phyloP scores from a whole-genome alignment of 768 basidiomycete genomes.

The Pleurotus sapidus region DNA sequence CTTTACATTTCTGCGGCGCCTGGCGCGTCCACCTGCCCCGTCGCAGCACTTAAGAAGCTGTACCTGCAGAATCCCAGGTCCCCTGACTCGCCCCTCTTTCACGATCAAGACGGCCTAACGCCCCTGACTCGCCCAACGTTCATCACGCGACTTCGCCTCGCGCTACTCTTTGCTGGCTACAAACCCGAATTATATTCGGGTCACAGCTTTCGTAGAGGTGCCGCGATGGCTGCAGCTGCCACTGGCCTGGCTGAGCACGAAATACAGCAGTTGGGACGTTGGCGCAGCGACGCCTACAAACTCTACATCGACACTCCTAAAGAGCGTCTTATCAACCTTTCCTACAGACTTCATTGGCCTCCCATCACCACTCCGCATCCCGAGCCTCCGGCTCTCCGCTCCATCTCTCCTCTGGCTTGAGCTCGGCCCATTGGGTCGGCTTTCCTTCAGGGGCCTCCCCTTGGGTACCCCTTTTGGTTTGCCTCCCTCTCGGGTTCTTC shows the following conservation, averaged over 20 bases:
- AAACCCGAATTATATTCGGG: constrained; percentile 13
- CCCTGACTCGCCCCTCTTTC: constrained; percentile 15
- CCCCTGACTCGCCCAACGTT: constrained; percentile 13
- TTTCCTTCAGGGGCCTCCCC: no score
- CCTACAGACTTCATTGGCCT: no score
- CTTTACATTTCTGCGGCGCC: constrained; percentile 18
- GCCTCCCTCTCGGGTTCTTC: no score
- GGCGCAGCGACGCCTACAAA: no score
- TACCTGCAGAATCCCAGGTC: constrained; percentile 5
- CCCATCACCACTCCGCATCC: background rate
- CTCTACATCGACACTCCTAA: no score
- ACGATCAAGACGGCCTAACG: background rate
- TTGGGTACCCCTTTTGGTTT: no score
- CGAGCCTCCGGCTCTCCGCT: background rate
- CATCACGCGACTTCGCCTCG: constrained; percentile 11
- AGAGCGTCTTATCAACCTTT: no score
- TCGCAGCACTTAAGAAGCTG: constrained; percentile 11
- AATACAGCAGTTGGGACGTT: constrained; percentile 2
- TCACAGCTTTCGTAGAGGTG: constrained; percentile 25
- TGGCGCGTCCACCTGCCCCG: constrained; percentile 12
- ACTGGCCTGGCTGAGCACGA: constrained; percentile 28
- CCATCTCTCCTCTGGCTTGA: background rate
- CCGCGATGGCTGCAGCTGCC: constrained; percentile 24
- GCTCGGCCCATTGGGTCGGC: no score
- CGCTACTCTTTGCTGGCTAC: background rate